Evolutionary conservation across 192 early-diverging fungal genomes (phyloP), one percentile per base, ranked within the genome.

Genomic region (Podila horticola): DNA sequence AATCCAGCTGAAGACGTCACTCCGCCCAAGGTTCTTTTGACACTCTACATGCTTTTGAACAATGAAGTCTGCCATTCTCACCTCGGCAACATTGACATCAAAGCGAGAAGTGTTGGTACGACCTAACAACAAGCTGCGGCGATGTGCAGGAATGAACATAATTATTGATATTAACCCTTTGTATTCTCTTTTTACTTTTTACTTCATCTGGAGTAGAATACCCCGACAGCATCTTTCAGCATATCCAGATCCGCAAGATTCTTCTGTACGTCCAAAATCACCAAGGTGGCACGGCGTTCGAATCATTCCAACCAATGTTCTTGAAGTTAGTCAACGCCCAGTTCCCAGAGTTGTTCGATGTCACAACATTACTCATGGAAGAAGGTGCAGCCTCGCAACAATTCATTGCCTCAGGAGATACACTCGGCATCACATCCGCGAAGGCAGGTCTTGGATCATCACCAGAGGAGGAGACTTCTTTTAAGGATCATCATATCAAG

Each of bases 331-430:
- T 81, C 63, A 81, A 81, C 33, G 45, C 77, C 28, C 77, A 81
- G 58, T 81, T 81, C 36, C 77, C 77, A 50, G 77, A 81, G 58
- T 52, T 81, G 0, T 81, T 81, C 66, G 77, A 81, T 61, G 77
- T 81, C 22, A 69, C 77, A 29, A 81, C 77, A 10, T 60, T 81
- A 17, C 58, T 81, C 12, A 52, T 81, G 51, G 77, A 81, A 33
- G 77, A 81, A 60, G 71, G 67, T 9, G 29, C 65, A 30, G 13
- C 59, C 11, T 64, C 63, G 9, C 62, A 62, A 1, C 3, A 30
- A 50, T 0, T 7, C 5, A 5, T 31, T 28, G 51, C 50, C 26
- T 36, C 33, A 52, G 9, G 52, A 10, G 52, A 55, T 22, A 55
- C 8, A 9, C n/a, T 24, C n/a, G 52, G 8, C 22, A 2, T 17